phyloP scores from a whole-genome alignment of 164 flowering plant species.

The Berberis vulgaris region DNA sequence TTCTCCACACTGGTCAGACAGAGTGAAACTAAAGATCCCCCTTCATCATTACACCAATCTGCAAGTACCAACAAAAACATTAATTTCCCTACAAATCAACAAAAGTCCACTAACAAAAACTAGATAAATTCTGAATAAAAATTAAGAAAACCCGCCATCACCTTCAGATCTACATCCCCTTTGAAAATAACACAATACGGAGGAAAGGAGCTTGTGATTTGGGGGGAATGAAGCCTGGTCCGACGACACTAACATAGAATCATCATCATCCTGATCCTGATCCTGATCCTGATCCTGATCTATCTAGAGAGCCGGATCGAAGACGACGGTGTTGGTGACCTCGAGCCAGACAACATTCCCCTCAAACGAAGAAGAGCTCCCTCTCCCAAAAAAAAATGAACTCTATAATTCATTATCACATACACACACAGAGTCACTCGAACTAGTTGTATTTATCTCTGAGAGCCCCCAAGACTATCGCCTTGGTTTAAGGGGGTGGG shows the following conservation, averaged over 20 bases:
- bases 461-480: not conserved
- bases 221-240: slow-evolving; percentile 91
- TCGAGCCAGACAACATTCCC: slow-evolving; percentile 90
- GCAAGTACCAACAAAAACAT: not conserved
- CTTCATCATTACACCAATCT: slow-evolving; percentile 58
- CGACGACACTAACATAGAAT: slow-evolving; percentile 32
- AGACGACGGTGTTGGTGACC: slow-evolving; percentile 23
- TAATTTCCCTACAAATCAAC: not conserved
- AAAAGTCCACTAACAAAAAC: not conserved
- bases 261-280: not conserved
- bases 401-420: too few relatives aligned
- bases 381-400: not conserved
- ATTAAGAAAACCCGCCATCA: slow-evolving; percentile 4
- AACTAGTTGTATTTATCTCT: not conserved
- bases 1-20: slow-evolving; percentile 6
- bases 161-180: slow-evolving; percentile 6
- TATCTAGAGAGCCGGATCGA: too few relatives aligned
- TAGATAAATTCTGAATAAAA: too few relatives aligned
- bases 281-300: not conserved
- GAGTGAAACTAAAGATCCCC: slow-evolving; percentile 16
- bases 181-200: too few relatives aligned
- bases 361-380: slow-evolving; percentile 43
- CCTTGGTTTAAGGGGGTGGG: slow-evolving; percentile 2
- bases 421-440: not conserved
- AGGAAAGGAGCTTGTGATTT: slow-evolving; percentile 14